Base-by-base conservation (phyloP, 2,329 filamentous ascomycete species). In the Fusarium multiceps region DNA sequence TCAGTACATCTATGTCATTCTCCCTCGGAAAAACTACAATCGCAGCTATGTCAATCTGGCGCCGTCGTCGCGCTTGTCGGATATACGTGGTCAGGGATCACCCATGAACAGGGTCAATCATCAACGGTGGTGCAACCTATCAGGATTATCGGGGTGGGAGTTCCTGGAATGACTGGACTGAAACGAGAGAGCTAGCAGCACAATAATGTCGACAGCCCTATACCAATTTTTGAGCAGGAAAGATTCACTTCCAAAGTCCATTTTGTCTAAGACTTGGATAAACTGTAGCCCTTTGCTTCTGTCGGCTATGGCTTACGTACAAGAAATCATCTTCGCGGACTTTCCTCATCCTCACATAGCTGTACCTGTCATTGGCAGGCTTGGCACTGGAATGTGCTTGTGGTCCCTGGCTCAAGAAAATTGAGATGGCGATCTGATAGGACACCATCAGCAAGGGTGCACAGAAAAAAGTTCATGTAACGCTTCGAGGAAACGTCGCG, bases 361-460 rank as follows among this genome's bases (percentile, higher is more conserved):
- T 43, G 55, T 66, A 55, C 63, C 67, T 47, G 34, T 54, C 55
- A 69, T 59, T 49, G 58, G 37, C 50, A 71, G 53, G 46, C 67
- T 71, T 70, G 58, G 59, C 57, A 55, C 50, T 59, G 23, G 56
- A 60, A 56, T 57, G 27, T 20, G 32, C 51, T 47, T 63, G 59
- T 53, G 34, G 59, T 59, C 64, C 63, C 63, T 48, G 47, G 46
- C 37, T 71, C 42, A 54, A 51, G 41, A 56, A 55, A 46, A 55
- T 28, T 37, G 48, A 69, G 68, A 58, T 69, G 72, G 37, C 71
- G 67, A 73, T 75, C 68, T 74, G 68, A 73, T 74, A 74, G 69
- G 71, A 63, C 54, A 55, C 59, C 59, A 34, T 66, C 46, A 41
- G 55, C 60, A 59, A 71, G 72, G 61, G 58, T 59, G 40, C 45